Evolutionary conservation across 768 basidiomycete species (phyloP).

Genomic region (Leucocoprinus leucothites): DNA sequence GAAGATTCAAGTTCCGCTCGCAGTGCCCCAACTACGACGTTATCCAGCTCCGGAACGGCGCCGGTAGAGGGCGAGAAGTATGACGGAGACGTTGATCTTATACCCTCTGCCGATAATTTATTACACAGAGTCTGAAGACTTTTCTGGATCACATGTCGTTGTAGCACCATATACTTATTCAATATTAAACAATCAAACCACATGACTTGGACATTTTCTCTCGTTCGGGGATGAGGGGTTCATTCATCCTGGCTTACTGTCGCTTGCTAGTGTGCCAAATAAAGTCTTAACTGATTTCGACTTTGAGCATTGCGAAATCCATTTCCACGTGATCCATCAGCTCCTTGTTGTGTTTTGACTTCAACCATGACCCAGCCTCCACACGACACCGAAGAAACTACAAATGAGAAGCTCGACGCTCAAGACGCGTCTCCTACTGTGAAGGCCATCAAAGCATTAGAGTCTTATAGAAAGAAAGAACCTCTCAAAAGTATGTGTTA

Average conservation of each 20-base stretch:
- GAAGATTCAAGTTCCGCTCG: not conserved
- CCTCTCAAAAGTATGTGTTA: slow-evolving; percentile 61
- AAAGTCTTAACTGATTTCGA: too few relatives aligned
- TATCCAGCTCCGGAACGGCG: not conserved
- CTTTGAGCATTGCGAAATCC: not conserved
- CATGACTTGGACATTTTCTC: too few relatives aligned
- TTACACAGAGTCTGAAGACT: not conserved
- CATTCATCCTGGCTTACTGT: too few relatives aligned
- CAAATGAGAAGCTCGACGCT: not conserved
- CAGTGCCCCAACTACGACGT: not conserved
- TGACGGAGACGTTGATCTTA: not conserved
- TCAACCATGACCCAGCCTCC: slow-evolving; percentile 8
- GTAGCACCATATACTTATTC: slow-evolving; percentile 3
- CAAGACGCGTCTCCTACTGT: slow-evolving; percentile 5
- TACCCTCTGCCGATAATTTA: slow-evolving; percentile 6
- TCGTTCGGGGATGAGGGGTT: too few relatives aligned
- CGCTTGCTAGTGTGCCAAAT: too few relatives aligned
- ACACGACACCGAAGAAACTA: not conserved
- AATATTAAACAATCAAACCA: too few relatives aligned
- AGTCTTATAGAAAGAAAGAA: slow-evolving; percentile 86
- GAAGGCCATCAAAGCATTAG: slow-evolving; percentile 67
- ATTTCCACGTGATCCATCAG: not conserved
- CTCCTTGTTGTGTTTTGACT: not conserved
- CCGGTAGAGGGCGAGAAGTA: not conserved
- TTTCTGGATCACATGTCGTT: not conserved